phyloP scores from a whole-genome alignment of 2,329 filamentous ascomycete genomes.

The Clarireedia monteithiana region DNA sequence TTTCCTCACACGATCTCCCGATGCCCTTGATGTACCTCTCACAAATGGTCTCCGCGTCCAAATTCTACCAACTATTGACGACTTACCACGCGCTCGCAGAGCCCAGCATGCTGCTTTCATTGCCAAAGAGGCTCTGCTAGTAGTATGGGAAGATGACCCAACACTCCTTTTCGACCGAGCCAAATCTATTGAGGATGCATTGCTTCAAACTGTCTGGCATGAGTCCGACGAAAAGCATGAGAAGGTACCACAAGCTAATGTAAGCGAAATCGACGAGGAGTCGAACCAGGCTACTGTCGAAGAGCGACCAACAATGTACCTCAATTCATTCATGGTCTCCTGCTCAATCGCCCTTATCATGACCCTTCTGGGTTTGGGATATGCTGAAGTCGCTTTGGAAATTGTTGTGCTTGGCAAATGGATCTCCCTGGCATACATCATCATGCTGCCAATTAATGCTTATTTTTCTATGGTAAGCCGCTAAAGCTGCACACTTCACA shows the following conservation, averaged over 20 bases:
- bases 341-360: slow-evolving; percentile 59
- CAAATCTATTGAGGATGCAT: slow-evolving; percentile 64
- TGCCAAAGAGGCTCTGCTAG: slow-evolving; percentile 58
- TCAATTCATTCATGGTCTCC: slow-evolving; percentile 61
- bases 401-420: slow-evolving; percentile 56
- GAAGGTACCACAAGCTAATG: slow-evolving; percentile 37
- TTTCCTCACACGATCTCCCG: slow-evolving; percentile 64
- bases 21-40: slow-evolving; percentile 66
- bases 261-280: slow-evolving; percentile 62
- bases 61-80: slow-evolving; percentile 63
- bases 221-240: slow-evolving; percentile 48
- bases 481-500: neutral
- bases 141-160: slow-evolving; percentile 80
- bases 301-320: slow-evolving; percentile 57
- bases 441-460: slow-evolving; percentile 61
- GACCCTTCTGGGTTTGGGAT: slow-evolving; percentile 60
- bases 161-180: slow-evolving; percentile 62
- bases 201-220: slow-evolving; percentile 73
- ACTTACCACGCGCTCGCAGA: slow-evolving; percentile 63
- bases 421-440: slow-evolving; percentile 55
- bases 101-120: slow-evolving; percentile 77
- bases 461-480: slow-evolving; percentile 59
- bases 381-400: slow-evolving; percentile 61
- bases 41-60: slow-evolving; percentile 72
- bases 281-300: slow-evolving; percentile 59